Evolutionary conservation across 2,329 filamentous ascomycete genomes (phyloP), one percentile per base, ranked within the genome.

Genomic region (Verticillium albo-atrum): DNA sequence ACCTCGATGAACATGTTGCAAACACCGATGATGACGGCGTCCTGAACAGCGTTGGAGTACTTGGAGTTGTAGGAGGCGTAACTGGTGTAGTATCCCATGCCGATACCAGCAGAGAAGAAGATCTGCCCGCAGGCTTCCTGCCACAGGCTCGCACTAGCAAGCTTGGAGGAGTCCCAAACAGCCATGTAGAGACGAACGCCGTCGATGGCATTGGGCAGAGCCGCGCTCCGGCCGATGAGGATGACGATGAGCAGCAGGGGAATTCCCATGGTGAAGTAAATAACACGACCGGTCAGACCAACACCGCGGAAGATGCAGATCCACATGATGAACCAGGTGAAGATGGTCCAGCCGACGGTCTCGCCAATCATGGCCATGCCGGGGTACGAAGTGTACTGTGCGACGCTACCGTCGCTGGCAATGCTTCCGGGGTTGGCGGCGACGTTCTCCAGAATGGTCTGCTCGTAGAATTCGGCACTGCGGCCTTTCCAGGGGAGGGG

Each of bases 271-370:
- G 82, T 84, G 65, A 82, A 74, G 65, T 84, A 84, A 1, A 84
- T 80, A 7, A 82, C 82, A 5, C 81, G 77, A 2, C 82, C 82
- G 0, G 80, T 83, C 50, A 82, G 67, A 0, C 80, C 79, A 14
- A 86, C 80, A 12, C 83, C 79, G 57, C 81, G 80, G 67, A 83
- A 83, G 63, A 84, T 82, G 60, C 80, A 83, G 25, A 85, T 64
- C 81, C 82, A 84, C 37, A 85, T 77, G 6, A 83, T 58, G 64
- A 84, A 80, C 82, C 82, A 83, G 58, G 81, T 79, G 63, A 85
- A 84, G 23, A 77, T 72, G 25, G 72, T 77, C 82, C 82, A 84
- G 1, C 79, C 80, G 0, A 82, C 79, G 0, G 80, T 82, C 66
- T 85, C 82, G 0, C 80, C 81, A 2, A 84, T 68, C 9, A 85